Conservation (phyloP, 345 rosid genomes). For the Eucalyptus victrix region DNA sequence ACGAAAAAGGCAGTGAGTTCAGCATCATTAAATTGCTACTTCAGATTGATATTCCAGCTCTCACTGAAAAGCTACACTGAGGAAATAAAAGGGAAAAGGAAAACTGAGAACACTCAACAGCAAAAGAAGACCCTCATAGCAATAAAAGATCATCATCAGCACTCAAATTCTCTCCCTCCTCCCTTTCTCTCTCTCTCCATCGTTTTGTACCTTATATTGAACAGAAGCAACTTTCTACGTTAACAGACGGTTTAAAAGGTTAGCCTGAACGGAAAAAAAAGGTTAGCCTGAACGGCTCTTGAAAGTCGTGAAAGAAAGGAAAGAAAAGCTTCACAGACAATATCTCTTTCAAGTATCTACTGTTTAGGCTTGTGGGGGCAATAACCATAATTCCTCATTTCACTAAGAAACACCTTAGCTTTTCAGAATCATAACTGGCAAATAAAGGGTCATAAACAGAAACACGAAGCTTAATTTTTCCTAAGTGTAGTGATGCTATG, state of each 20-base stretch:
- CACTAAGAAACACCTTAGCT: not conserved
- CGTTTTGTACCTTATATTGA: not conserved
- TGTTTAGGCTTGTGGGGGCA: not conserved
- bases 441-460: not conserved
- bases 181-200: not conserved
- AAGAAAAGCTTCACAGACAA: not conserved
- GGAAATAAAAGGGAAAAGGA: not conserved
- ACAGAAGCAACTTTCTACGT: not conserved
- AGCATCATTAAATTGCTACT: not conserved
- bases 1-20: conserved; percentile 5
- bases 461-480: not conserved
- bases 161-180: not conserved
- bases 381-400: not conserved
- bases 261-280: not conserved
- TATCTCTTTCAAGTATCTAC: not conserved
- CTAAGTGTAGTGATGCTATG: not conserved
- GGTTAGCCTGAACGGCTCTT: not conserved
- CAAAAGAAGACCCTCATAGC: not conserved
- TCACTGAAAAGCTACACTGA: not conserved
- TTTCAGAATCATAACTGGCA: not conserved
- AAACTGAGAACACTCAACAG: not conserved
- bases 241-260: not conserved
- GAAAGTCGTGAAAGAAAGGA: conserved; percentile 8
- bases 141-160: not conserved
- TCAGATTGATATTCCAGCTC: not conserved